These are phyloP conservation scores for Xenoacremonium recifei DNA, from an alignment of 2,329 filamentous ascomycete species.

Conservation along the genomic window DNA sequence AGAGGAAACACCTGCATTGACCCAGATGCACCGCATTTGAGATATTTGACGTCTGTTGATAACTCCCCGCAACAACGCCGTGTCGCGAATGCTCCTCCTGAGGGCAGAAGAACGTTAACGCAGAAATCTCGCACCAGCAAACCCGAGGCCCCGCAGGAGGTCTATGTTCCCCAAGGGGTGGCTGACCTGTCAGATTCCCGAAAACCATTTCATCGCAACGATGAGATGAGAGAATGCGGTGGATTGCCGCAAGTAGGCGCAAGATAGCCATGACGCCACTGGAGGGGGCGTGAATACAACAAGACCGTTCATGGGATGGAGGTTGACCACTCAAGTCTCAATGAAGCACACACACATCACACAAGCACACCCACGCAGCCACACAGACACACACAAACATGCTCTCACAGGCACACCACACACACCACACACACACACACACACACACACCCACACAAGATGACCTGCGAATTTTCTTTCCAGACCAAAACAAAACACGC, in stretches of 20 bases:
- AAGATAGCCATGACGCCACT: constrained; percentile 2
- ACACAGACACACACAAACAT: no score
- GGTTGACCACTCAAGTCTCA: constrained; percentile 1
- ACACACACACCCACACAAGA: neutral
- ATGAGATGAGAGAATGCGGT: constrained; percentile 7
- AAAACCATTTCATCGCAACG: constrained; percentile 13
- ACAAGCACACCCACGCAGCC: no score
- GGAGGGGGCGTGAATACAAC: constrained; percentile 3
- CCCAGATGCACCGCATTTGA: no score
- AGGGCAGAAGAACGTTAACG: no score
- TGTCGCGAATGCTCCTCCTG: no score
- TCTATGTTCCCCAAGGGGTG: constrained; percentile 10
- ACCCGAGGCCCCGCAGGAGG: constrained; percentile 11
- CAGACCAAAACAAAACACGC: no score
- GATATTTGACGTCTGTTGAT: no score
- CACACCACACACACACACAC: neutral
- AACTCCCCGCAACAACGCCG: no score
- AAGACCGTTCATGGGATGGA: neutral
- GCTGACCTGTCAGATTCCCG: constrained; percentile 26
- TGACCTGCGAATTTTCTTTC: no score
- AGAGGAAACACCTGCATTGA: no score
- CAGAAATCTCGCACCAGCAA: no score
- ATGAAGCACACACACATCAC: no score
- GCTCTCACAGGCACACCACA: neutral
- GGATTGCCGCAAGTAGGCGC: constrained; percentile 3